Conservation (phyloP, 1,284 basidiomycete species). For the Phaffia rhodozyma region DNA sequence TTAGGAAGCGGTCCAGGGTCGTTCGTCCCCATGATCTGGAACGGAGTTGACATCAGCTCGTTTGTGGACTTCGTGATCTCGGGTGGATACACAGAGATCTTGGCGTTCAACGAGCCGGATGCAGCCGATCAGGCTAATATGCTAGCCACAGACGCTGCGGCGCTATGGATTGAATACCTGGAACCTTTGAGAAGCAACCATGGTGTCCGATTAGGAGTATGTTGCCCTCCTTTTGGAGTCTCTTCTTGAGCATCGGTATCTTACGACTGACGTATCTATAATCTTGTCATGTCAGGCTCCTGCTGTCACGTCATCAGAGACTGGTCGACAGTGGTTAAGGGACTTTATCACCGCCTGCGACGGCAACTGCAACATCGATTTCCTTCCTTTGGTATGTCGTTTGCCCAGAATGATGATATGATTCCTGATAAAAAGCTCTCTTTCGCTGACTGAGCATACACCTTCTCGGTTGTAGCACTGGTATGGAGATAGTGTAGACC, state of each 20-base stretch:
- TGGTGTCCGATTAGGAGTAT: neutral
- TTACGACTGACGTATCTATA: neutral
- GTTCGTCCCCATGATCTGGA: constrained; percentile 2
- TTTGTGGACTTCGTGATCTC: neutral
- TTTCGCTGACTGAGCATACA: too few relatives aligned
- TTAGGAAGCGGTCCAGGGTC: too few relatives aligned
- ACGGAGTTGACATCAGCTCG: neutral
- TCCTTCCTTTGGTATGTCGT: neutral
- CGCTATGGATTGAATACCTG: constrained; percentile 33
- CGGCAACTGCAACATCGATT: neutral
- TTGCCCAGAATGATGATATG: neutral
- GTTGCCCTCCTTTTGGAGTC: neutral
- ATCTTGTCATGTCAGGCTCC: neutral
- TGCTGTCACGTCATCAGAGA: neutral
- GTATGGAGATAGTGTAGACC: neutral
- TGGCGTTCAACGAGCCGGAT: constrained; percentile 20
- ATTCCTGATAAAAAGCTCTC: too few relatives aligned
- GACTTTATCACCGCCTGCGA: neutral
- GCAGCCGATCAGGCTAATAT: constrained; percentile 33
- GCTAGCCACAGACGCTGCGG: constrained; percentile 28
- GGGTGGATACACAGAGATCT: constrained; percentile 4
- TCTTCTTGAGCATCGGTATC: neutral
- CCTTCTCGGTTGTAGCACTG: neutral
- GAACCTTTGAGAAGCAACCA: constrained; percentile 28
- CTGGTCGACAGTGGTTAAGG: neutral